Evolutionary conservation across 1,139 yeast genomes (phyloP), one percentile per base, ranked within the genome.

Genomic region (Torulaspora globosa): DNA sequence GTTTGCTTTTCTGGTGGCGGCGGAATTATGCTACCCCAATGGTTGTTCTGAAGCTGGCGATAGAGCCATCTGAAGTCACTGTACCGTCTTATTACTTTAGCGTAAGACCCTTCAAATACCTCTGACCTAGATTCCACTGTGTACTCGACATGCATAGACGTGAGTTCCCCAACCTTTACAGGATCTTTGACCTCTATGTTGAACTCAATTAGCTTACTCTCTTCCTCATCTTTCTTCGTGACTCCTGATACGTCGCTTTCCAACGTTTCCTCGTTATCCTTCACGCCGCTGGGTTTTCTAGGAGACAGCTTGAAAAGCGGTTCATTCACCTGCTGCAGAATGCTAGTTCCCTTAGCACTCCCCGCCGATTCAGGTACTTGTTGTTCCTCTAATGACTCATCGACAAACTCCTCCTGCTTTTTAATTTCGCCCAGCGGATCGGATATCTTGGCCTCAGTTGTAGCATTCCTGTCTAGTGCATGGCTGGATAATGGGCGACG

Each of bases 1-100:
- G 88, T 86, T 66, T 92, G 97, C 62, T 94, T 94, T 31, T 88
- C 87, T 1, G 99, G 98, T 9, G 98, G 97, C 0, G 98, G 96
- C 0, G 98, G 98, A 23, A 94, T 82, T 34, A 94, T 84, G 48
- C 78, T 73, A 1, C 98, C 98, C 26, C 96, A 95, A 61, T 92
- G 89, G 57, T 84, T 87, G 54, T 79, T 78, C 60, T 86, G 88
- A 28, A 92, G 71, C 57, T 92, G 96, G 56, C 88, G 88, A 66
- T 88, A 90, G 23, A 92, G 74, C 97, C 97, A 72, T 53, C 84
- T 71, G 67, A 88, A 88, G 63, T 88, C 96, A 50, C 81, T 78
- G 65, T 88, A 88, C 53, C 96, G 75, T 59, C 96, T 73, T 4
- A 85, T 74, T 0, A 87, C 95, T 5, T 73, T 66, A 7, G 72